Base-by-base conservation (phyloP, 345 rosid genomes). In the Gossypium longicalyx region DNA sequence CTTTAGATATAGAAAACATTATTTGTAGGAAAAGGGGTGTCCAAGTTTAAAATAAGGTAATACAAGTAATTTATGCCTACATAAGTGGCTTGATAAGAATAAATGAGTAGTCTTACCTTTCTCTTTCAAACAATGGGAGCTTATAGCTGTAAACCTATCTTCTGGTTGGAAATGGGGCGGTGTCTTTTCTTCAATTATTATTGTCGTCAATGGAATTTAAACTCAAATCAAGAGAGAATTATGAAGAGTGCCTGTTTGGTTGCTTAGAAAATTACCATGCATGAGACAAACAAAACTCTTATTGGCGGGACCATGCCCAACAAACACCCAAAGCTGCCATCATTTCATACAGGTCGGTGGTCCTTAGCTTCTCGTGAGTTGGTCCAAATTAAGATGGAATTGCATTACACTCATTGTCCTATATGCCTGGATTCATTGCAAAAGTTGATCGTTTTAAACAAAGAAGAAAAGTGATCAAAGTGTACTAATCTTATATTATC, bases 291-390 rank as follows among this genome's bases (percentile, higher is more conserved):
- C 56, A 67, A 19, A 15, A 34, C 41, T 34, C 41, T 34, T 34
- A 67, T 8, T 47, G 71, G 71, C 19, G 56, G 71, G 56, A 47
- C 70, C 53, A 45, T 47, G 71, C 6, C 56, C 71, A 67, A 47
- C 41, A 47, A 48, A 67, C 56, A 13, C 41, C 12, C 38, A 23
- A 67, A 22, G 45, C 38, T 12, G 1, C 56, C 41, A 47, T 67
- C 71, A 47, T 22, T 67, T 45, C 38, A 47, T 47, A 2, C 38
- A 67, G 47, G 54, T 67, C 47, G 53, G 58, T 67, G 71, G 71
- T 48, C 71, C 71, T 67, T 8, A 7, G 71, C 71, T 67, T 47
- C 71, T 67, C 57, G 71, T 67, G 71, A 67, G 56, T 67, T 67
- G 56, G 56, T 67, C 56, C 71, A 47, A 48, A 48, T 22, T 12